Conservation (phyloP, 148 eudicot species). For the Rhododendron simsii region DNA sequence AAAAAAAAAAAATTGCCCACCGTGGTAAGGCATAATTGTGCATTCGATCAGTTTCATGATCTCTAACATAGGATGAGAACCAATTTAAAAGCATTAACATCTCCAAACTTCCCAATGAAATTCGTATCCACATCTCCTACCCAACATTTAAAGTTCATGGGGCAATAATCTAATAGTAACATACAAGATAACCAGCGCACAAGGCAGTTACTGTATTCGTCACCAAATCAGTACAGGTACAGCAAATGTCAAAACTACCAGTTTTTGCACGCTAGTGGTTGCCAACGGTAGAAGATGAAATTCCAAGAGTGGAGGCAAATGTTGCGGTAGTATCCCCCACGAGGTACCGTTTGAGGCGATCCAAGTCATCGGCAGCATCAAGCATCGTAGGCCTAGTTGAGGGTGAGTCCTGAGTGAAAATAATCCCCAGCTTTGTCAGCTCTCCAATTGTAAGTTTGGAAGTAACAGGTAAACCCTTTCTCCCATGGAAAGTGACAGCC, state of each 20-base stretch:
- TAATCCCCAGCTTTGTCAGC: slow-evolving; percentile 28
- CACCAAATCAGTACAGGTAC: background rate
- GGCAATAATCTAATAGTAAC: no score
- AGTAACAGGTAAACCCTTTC: no score
- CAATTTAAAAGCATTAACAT: no score
- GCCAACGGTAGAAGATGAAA: slow-evolving; percentile 26
- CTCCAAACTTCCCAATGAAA: background rate
- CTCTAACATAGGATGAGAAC: background rate
- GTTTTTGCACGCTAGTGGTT: slow-evolving; percentile 1
- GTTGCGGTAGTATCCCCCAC: slow-evolving; percentile 26
- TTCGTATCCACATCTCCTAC: background rate
- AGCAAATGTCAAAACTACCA: no score
- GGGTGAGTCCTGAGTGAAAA: slow-evolving; percentile 33
- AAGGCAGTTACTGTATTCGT: no score
- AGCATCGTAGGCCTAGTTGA: slow-evolving; percentile 41
- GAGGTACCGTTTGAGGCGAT: slow-evolving; percentile 17
- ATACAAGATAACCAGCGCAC: background rate
- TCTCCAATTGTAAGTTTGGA: slow-evolving; percentile 26
- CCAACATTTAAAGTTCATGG: background rate
- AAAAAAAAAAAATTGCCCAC: no score
- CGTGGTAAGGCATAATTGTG: no score
- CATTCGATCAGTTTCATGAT: no score
- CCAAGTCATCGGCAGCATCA: slow-evolving; percentile 39
- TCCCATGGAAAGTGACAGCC: no score
- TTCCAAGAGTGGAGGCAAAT: slow-evolving; percentile 31